A percentile compares a stretch with the other conserved stretches of the same genome.
These are phyloP conservation scores for Xylariaceae sp. DNA, from an alignment of 2,329 filamentous ascomycete species.

Conservation along the genomic window DNA sequence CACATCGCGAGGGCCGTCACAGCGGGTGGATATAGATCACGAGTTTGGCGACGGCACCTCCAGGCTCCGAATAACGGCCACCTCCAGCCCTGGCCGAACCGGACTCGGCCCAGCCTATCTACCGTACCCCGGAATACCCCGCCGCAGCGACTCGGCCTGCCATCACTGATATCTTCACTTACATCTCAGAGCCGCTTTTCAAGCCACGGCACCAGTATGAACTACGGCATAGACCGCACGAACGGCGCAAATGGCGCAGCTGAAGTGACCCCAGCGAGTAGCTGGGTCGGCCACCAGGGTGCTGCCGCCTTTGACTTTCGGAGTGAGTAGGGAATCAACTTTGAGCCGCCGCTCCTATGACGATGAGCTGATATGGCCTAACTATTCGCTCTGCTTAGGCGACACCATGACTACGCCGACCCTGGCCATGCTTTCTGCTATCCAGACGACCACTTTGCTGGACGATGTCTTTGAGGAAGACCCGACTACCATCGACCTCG, in stretches of 20 bases:
- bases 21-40: too few species aligned
- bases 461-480: slow-evolving; percentile 80
- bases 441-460: slow-evolving; percentile 70
- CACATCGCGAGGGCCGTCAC: too few species aligned
- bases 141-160: not conserved
- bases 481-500: slow-evolving; percentile 69
- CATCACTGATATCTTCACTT: not conserved
- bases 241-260: not conserved
- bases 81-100: slow-evolving; percentile 13
- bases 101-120: slow-evolving; percentile 6
- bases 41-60: too few species aligned
- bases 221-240: not conserved
- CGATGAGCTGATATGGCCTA: not conserved
- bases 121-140: not conserved
- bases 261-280: slow-evolving; percentile 28
- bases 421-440: slow-evolving; percentile 72
- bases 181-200: too few species aligned
- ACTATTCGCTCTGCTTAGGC: slow-evolving; percentile 45
- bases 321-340: slow-evolving; percentile 33
- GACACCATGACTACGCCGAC: slow-evolving; percentile 75
- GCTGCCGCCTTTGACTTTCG: slow-evolving; percentile 42
- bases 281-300: slow-evolving; percentile 40
- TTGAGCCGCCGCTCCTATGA: not conserved
- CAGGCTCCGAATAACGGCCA: too few species aligned
- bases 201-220: not conserved